Base-by-base conservation (phyloP, 805 yeast species). In the Suhomyces kilbournensis region DNA sequence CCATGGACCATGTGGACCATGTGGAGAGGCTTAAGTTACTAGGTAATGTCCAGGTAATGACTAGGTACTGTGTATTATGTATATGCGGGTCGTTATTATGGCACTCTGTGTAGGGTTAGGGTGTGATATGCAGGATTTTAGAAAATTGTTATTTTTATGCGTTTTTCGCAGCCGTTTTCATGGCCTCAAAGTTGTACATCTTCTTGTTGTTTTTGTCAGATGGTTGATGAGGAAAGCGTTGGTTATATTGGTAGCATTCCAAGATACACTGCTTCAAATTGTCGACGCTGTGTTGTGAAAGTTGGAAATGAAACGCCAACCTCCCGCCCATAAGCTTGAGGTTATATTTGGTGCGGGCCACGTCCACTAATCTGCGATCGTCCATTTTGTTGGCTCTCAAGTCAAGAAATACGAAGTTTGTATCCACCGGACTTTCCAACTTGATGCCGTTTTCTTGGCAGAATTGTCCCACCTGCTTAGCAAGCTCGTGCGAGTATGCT, bases 361-460 rank as follows among this genome's bases (percentile, higher is more conserved):
- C 70, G 58, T 78, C 76, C 23, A 75, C 76, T 52, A 89, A 69
- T 28, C 75, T 74, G 17, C 69, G 78, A 25, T 85, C 82, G 63
- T 85, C 81, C 68, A 90, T 79, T 48, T 74, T 74, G 57, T 80
- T 80, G 38, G 67, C 68, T 54, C 58, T 62, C 52, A 82, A 69
- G 65, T 91, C 93, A 49, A 89, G 61, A 62, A 89, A 89, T 43
- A 92, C 91, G 68, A 92, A 90, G 65, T 86, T 90, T 10, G 97
- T 87, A 55, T 91, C 84, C 3, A 84, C 86, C 2, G 97, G 97
- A n/a, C 81, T 75, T 62, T 82, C 86, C 54, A 88, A 70, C 26
- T 74, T 68, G 52, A 88, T 79, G 9, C 84, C 86, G 46, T 82
- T 62, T 35, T 69, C 66, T 44, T 65, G 60, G 62, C 88, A 83